Percentiles rank a stretch among this genome's conserved stretches.
These are phyloP conservation scores for Zarea fungicola DNA, from an alignment of 2,329 filamentous ascomycete genomes.

Conservation along the genomic window DNA sequence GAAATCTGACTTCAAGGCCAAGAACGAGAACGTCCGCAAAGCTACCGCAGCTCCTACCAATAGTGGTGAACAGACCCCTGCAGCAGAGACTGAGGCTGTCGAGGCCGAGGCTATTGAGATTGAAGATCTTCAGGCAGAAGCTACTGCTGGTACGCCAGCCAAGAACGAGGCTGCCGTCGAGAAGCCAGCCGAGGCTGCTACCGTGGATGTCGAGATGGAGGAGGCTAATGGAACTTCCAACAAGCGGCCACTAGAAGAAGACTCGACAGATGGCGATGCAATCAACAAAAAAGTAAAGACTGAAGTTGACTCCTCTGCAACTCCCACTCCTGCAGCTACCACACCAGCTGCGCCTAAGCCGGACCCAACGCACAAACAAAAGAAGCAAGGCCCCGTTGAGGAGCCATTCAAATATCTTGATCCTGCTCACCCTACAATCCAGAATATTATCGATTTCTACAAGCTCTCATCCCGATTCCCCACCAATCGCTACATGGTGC, in stretches of 20 bases:
- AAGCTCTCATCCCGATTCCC: slow-evolving; percentile 79
- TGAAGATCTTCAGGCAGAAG: slow-evolving; percentile 20
- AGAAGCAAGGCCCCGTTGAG: slow-evolving; percentile 58
- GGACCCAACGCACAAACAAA: slow-evolving; percentile 29
- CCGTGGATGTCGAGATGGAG: slow-evolving; percentile 24
- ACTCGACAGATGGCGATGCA: slow-evolving; percentile 31
- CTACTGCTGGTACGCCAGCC: background rate
- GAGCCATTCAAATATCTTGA: slow-evolving; percentile 93
- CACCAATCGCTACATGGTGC: slow-evolving; percentile 87
- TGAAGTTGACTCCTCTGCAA: slow-evolving; percentile 20
- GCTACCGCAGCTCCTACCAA: slow-evolving; percentile 3
- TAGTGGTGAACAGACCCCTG: slow-evolving; percentile 16
- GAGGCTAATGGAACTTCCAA: slow-evolving; percentile 24
- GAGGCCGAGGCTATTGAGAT: slow-evolving; percentile 24
- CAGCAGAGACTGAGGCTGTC: slow-evolving; percentile 26
- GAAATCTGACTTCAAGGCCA: slow-evolving; percentile 75
- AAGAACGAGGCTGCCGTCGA: slow-evolving; percentile 20
- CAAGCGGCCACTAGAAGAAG: slow-evolving; percentile 32
- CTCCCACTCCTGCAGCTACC: slow-evolving; percentile 19
- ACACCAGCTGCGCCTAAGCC: slow-evolving; percentile 22
- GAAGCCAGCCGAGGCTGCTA: slow-evolving; percentile 19
- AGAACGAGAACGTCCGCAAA: slow-evolving; percentile 58
- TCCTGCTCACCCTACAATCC: slow-evolving; percentile 67
- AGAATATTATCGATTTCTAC: slow-evolving; percentile 79
- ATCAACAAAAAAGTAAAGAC: slow-evolving; percentile 46